Conservation (phyloP, 176 grass and related monocot species). For the Juncus inflexus region DNA sequence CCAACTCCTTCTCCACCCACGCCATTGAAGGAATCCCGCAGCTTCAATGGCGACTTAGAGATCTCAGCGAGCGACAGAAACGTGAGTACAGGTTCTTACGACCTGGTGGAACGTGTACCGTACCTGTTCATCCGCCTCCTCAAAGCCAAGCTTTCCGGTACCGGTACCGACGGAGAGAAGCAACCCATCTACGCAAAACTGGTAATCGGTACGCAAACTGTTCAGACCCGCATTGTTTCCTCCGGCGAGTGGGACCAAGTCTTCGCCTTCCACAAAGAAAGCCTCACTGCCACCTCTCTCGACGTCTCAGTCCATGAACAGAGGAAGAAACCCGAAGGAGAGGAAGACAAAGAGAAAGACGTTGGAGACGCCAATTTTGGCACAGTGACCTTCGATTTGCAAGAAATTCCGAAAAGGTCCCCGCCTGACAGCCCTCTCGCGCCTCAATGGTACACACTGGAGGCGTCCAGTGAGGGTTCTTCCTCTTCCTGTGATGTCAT, state of each 20-base stretch:
- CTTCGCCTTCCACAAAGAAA: conserved; percentile 88
- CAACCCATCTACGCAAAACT: conserved; percentile 54
- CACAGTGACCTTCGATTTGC: conserved; percentile 69
- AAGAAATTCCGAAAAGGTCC: conserved; percentile 75
- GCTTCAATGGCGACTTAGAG: conserved; percentile 58
- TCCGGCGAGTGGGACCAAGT: conserved; percentile 86
- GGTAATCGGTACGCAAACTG: conserved; percentile 66
- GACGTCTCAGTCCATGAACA: conserved; percentile 74
- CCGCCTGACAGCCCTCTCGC: conserved; percentile 88
- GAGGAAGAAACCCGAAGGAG: conserved; percentile 34
- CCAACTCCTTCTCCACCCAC: conserved; percentile 54
- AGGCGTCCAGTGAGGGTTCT: conserved; percentile 35
- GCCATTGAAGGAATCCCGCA: conserved; percentile 34
- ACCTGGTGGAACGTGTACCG: conserved; percentile 72
- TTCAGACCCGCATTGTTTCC: conserved; percentile 44
- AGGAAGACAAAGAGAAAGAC: conserved; percentile 32
- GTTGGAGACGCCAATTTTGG: conserved; percentile 50
- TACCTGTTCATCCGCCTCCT: conserved; percentile 96
- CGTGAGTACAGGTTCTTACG: conserved; percentile 51
- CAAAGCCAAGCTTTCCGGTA: conserved; percentile 59
- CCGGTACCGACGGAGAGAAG: background rate
- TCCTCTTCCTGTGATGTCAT: conserved; percentile 58
- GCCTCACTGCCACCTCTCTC: conserved; percentile 66
- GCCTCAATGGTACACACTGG: conserved; percentile 95
- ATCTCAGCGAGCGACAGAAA: conserved; percentile 48